These are phyloP conservation scores for Apiospora pterosperma DNA, from an alignment of 2,329 filamentous ascomycete genomes.

Conservation along the genomic window DNA sequence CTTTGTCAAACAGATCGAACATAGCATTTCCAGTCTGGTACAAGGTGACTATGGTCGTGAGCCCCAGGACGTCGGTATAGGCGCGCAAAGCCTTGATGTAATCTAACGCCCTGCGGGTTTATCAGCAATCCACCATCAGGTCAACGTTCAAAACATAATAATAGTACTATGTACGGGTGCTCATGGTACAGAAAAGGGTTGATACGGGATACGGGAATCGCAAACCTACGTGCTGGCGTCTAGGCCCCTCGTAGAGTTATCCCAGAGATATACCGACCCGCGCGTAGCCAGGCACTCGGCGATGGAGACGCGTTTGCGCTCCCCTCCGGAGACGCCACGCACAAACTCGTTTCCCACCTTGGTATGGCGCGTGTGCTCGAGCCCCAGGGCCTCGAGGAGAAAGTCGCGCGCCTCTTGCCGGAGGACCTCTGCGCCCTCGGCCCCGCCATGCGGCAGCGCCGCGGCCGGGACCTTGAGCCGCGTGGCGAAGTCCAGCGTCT, in stretches of 20 bases:
- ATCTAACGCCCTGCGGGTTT: constrained; percentile 44
- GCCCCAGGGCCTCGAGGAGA: constrained; percentile 47
- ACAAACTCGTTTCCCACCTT: constrained; percentile 67
- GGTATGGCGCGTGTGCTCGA: constrained; percentile 63
- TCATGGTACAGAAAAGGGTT: too few relatives aligned
- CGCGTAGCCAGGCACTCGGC: constrained; percentile 64
- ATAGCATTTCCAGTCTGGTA: constrained; percentile 60
- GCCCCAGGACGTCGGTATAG: constrained; percentile 48
- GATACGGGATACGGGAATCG: too few relatives aligned
- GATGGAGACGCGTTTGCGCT: constrained; percentile 73
- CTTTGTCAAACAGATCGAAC: constrained; percentile 60
- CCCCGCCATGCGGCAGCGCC: not conserved
- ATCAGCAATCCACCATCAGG: too few relatives aligned
- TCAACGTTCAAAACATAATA: too few relatives aligned
- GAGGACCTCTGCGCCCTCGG: not conserved
- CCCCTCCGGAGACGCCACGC: constrained; percentile 58
- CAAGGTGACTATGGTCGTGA: constrained; percentile 54
- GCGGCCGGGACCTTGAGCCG: constrained; percentile 6
- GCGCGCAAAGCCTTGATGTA: constrained; percentile 54
- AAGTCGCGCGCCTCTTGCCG: constrained; percentile 53
- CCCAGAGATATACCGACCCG: too few relatives aligned
- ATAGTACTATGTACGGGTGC: too few relatives aligned
- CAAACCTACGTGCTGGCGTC: constrained; percentile 71
- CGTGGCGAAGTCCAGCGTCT: constrained; percentile 68
- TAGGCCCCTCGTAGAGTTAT: constrained; percentile 54